Evolutionary conservation across 1,284 basidiomycete species (phyloP).

Genomic region (Salmacisia buchloeana): DNA sequence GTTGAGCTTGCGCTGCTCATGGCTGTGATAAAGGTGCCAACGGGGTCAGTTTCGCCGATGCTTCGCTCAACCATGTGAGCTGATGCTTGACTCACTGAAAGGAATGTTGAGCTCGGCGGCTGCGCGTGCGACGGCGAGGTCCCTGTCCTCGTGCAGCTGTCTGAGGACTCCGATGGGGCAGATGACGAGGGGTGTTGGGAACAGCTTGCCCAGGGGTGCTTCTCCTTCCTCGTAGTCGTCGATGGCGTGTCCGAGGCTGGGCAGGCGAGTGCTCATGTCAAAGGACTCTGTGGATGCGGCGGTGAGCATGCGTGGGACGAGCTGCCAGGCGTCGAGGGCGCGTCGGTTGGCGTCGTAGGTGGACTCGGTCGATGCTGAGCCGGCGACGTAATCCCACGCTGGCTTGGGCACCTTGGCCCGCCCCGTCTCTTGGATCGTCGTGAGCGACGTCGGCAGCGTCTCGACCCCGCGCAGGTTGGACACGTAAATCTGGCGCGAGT

Average conservation of each 20-base stretch:
- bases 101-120: conserved; percentile 12
- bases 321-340: conserved; percentile 29
- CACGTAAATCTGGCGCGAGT: conserved; percentile 38
- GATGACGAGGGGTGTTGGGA: conserved; percentile 33
- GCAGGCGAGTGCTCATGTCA: neutral
- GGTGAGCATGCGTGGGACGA: conserved; percentile 16
- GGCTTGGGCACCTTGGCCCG: conserved; percentile 24
- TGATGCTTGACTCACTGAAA: conserved; percentile 11
- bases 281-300: neutral
- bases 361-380: conserved; percentile 30
- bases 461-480: conserved; percentile 20
- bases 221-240: conserved; percentile 25
- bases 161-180: conserved; percentile 34
- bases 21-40: conserved; percentile 28
- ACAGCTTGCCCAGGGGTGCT: conserved; percentile 25
- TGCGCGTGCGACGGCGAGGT: conserved; percentile 19
- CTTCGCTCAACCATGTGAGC: too few species aligned
- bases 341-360: conserved; percentile 30
- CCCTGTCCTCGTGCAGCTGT: conserved; percentile 12
- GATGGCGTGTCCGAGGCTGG: neutral
- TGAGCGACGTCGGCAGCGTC: conserved; percentile 25
- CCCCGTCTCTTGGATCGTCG: conserved; percentile 27
- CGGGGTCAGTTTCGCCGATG: conserved; percentile 14
- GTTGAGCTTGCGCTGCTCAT: conserved; percentile 29
- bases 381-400: conserved; percentile 39